These are phyloP conservation scores for Boletellus sp. DNA, from an alignment of 768 basidiomycete species.

Conservation along the genomic window DNA sequence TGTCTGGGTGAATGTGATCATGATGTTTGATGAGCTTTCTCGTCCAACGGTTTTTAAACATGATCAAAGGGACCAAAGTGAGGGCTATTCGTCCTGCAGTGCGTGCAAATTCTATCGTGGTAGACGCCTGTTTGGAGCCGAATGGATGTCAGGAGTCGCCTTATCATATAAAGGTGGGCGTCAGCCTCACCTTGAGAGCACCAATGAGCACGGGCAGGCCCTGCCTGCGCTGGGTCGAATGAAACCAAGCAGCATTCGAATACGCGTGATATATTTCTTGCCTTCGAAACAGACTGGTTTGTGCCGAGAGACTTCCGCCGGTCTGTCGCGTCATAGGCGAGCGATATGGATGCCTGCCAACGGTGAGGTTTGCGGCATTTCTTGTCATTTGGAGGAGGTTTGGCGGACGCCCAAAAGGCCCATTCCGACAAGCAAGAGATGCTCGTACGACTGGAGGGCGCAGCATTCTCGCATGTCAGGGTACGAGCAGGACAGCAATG, in stretches of 20 bases:
- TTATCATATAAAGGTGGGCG: neutral
- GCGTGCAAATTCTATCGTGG: constrained; percentile 66
- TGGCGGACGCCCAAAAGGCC: neutral
- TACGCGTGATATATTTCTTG: constrained; percentile 2
- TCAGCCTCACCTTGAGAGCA: constrained; percentile 52
- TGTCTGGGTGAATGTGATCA: constrained; percentile 34
- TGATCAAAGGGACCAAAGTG: constrained; percentile 68
- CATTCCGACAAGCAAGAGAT: neutral
- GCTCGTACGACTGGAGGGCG: constrained; percentile 28
- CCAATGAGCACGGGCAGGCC: constrained; percentile 48
- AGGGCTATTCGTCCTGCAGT: constrained; percentile 69
- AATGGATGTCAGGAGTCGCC: neutral
- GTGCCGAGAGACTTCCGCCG: constrained; percentile 6
- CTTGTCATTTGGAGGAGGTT: neutral
- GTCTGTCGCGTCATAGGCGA: constrained; percentile 1
- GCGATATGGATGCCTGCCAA: neutral
- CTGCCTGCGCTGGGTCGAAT: constrained; percentile 37
- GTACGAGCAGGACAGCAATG: neutral
- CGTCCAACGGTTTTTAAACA: constrained; percentile 55
- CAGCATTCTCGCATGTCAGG: constrained; percentile 52
- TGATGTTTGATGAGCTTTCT: constrained; percentile 48
- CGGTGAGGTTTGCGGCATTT: neutral
- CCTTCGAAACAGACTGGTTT: neutral
- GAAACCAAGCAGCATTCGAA: constrained; percentile 31
- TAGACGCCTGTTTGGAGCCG: constrained; percentile 53